These are phyloP conservation scores for Trichoderma asperellum DNA, from an alignment of 2,329 filamentous ascomycete species.

Conservation along the genomic window DNA sequence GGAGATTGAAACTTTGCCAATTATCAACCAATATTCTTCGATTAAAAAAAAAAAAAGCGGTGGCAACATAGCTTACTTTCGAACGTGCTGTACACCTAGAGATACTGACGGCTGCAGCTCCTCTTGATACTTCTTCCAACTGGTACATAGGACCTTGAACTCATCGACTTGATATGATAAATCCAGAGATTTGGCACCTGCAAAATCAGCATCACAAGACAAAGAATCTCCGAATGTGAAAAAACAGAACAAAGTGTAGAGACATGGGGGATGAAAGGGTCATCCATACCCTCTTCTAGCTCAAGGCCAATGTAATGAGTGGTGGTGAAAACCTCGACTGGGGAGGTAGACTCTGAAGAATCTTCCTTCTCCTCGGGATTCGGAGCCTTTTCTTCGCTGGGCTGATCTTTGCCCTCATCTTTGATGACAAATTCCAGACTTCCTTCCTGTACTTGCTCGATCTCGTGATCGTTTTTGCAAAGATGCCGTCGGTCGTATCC, in stretches of 20 bases:
- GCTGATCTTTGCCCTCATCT: constrained; percentile 42
- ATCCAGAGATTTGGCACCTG: constrained; percentile 72
- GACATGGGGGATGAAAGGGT: constrained; percentile 29
- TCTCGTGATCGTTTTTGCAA: constrained; percentile 60
- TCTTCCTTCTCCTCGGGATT: constrained; percentile 55
- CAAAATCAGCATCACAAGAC: constrained; percentile 39
- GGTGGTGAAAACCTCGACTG: constrained; percentile 72
- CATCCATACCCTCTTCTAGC: constrained; percentile 71
- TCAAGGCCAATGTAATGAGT: constrained; percentile 94
- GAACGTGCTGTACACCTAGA: constrained; percentile 79
- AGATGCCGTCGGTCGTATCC: constrained; percentile 83
- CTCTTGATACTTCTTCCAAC: constrained; percentile 74
- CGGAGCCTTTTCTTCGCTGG: constrained; percentile 44
- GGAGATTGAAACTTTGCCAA: constrained; percentile 79
- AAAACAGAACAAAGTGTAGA: not conserved
- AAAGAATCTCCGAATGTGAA: not conserved
- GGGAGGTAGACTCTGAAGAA: constrained; percentile 41
- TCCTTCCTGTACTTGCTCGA: constrained; percentile 59
- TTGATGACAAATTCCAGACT: constrained; percentile 52
- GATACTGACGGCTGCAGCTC: constrained; percentile 66
- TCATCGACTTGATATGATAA: constrained; percentile 80
- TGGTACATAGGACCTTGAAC: constrained; percentile 81
- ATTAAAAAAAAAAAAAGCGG: not conserved
- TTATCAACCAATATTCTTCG: constrained; percentile 27
- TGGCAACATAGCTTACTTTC: constrained; percentile 66